Base-by-base conservation (phyloP, 306 rosid species). In the Acacia crassicarpa region DNA sequence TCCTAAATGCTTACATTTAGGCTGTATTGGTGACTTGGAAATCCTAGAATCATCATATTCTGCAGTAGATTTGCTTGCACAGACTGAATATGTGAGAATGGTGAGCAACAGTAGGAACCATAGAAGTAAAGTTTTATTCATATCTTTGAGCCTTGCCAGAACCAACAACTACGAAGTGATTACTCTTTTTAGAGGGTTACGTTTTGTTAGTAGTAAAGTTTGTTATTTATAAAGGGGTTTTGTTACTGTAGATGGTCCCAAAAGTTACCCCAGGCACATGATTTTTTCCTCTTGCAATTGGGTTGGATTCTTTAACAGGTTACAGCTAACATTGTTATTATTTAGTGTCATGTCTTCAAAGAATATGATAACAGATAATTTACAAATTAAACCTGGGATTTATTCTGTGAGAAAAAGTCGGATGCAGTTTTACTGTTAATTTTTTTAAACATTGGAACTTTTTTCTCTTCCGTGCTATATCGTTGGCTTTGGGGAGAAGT, bases 51-150 rank as follows among this genome's bases (percentile, higher is more conserved):
- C 85, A 45, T 43, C 79, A 44, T 65, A 3, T 76, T 79, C 38
- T 51, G 79, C 23, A 20, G 76, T 45, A 49, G 69, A 72, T 77
- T 82, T 61, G 51, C 59, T 70, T 58, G 71, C 86, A 48, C 81
- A 76, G 65, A 83, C 77, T 75, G 87, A 74, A 54, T 65, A 70
- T 5, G 84, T 43, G 58, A 63, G 78, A 75, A 81, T 78, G 74
- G 67, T 75, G 68, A 87, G 77, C 84, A 82, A 83, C 32, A 86
- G 8, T 73, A 75, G 65, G 69, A 88, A 63, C 83, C 83, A 69
- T 16, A 74, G 5, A 12, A 74, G 68, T 19, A 41, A 69, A 81
- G 54, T 61, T 68, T 73, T 86, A 4, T 32, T 83, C 87, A 83
- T 86, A 7, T 63, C 32, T 58, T 58, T 74, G 48, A 84, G 45